Conservation (phyloP, 1,284 basidiomycete genomes). For the Tilletia indica region DNA sequence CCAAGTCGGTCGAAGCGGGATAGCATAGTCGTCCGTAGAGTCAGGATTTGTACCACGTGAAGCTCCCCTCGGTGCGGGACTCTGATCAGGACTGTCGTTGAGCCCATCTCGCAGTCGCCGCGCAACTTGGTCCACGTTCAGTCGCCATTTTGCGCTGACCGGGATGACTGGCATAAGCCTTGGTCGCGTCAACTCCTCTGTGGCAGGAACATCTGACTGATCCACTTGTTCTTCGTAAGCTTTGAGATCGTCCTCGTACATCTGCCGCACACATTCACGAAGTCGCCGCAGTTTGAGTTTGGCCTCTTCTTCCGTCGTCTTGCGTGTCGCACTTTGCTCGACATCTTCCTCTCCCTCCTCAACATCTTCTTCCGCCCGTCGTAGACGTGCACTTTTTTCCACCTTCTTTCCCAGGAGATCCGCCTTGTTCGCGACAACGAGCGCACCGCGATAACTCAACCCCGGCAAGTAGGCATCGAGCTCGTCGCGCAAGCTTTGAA, state of each 20-base stretch:
- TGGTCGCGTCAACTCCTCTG: neutral
- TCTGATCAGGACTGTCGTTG: neutral
- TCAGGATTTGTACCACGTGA: neutral
- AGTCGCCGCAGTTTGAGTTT: neutral
- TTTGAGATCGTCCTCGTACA: neutral
- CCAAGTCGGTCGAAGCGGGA: neutral
- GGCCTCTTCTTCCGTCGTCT: conserved; percentile 8
- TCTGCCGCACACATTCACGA: neutral
- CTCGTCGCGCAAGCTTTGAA: conserved; percentile 72
- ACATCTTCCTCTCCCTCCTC: neutral
- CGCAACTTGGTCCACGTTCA: conserved; percentile 18
- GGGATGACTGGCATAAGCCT: conserved; percentile 17
- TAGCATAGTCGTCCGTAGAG: neutral
- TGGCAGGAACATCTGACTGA: neutral
- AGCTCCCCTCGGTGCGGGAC: neutral
- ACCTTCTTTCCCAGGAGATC: conserved; percentile 59
- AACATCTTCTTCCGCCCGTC: neutral
- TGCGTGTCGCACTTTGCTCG: no score
- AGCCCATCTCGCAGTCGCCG: conserved; percentile 1
- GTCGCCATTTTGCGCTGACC: conserved; percentile 17
- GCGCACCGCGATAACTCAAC: conserved; percentile 64
- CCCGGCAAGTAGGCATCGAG: conserved; percentile 77
- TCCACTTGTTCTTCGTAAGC: neutral
- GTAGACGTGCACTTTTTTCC: neutral
- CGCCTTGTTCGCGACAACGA: conserved; percentile 89